These are phyloP conservation scores for Solanum bulbocastanum DNA, from an alignment of 257 asterid genomes.

Conservation along the genomic window DNA sequence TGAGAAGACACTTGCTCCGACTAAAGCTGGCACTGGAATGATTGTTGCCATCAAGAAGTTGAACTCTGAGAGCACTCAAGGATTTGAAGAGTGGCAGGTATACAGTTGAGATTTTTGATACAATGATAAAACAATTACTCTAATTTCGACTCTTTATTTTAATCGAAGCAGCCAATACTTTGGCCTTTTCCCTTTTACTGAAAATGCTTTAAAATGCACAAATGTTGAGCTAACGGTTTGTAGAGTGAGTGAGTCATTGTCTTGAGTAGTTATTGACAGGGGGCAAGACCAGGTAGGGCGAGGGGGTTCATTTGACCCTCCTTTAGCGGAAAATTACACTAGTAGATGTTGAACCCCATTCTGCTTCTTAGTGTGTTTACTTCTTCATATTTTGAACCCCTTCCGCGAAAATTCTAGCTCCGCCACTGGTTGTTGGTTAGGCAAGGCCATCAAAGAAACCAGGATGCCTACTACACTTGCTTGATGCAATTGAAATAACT, in stretches of 20 bases:
- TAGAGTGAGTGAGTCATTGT: neutral
- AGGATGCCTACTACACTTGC: neutral
- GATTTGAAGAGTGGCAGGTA: constrained; percentile 53
- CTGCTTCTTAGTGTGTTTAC: neutral
- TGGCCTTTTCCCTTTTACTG: neutral
- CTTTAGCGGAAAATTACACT: neutral
- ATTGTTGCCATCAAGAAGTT: constrained; percentile 45
- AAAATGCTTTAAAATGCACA: neutral
- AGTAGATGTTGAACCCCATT: neutral
- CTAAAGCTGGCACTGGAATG: constrained; percentile 26
- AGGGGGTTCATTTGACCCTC: neutral
- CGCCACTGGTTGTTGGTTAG: neutral
- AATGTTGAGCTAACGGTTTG: neutral
- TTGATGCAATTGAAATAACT: neutral
- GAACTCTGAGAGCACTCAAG: constrained; percentile 33
- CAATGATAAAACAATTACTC: neutral
- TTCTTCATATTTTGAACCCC: neutral
- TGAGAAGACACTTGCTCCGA: constrained; percentile 28
- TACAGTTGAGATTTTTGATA: neutral
- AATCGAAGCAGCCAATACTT: neutral
- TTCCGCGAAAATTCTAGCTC: neutral
- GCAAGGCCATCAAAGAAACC: neutral
- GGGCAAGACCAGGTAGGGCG: neutral
- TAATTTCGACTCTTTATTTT: neutral
- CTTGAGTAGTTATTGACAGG: neutral